Evolutionary conservation across 75 land plant species (phyloP), one percentile per base, ranked within the genome.

Genomic region (Sequoiadendron giganteum): DNA sequence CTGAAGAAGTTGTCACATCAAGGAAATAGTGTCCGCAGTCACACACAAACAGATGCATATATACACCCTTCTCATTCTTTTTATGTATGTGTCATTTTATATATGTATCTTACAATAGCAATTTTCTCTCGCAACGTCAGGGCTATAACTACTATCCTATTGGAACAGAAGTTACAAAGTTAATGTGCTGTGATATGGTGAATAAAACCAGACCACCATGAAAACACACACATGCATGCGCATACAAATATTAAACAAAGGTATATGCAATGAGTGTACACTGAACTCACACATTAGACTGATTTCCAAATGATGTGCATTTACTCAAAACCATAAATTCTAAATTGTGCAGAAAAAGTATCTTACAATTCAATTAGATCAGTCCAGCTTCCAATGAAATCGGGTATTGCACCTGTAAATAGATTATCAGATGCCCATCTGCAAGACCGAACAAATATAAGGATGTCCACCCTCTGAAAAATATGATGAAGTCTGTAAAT

Each of bases 371-470:
- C 91, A 30, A 18, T 78, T 83, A 90, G 86, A 38, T 87, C 85
- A 56, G 72, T 87, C 39, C 85, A 70, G 42, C 77, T 87, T 42
- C 91, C 91, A 56, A 90, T 56, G 54, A 87, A 90, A 19, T 90
- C 88, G 7, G 91, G 91, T 39, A 90, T 49, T 82, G 77, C 81
- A 55, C 91, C 91, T 54, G 91, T 87, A 42, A 90, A 90, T 45
- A 39, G 73, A 79, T 90, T 90, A 88, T 87, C 91, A 77, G 91
- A 90, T 75, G 89, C 91, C 91, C 91, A 90, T 18, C 91, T 90
- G 80, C 43, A 85, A 84, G 18, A 48, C 40, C 38, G 54, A 87
- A 83, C 55, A n/a, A 82, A 83, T 72, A 42, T 48, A 16, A 28
- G 32, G 19, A 42, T 5, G 13, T 77, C 30, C 36, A 14, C 3